These are phyloP conservation scores for Penicillium sp. DNA, from an alignment of 2,329 filamentous ascomycete genomes.

Conservation along the genomic window DNA sequence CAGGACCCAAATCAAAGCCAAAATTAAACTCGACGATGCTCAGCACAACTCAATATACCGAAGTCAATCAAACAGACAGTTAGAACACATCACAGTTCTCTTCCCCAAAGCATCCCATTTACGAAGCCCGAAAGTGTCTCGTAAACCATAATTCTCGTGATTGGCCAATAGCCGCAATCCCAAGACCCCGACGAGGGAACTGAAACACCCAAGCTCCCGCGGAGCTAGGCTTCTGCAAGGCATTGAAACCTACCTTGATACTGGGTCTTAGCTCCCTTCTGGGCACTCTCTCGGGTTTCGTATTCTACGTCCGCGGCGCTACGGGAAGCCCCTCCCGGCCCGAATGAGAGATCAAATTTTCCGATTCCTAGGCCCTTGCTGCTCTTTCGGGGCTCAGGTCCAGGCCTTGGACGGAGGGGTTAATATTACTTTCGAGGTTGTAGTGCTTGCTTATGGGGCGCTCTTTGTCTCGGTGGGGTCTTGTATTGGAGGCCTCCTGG, in stretches of 20 bases:
- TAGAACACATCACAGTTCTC: slow-evolving; percentile 1
- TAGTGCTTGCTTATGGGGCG: background rate
- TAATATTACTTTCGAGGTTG: background rate
- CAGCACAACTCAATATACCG: background rate
- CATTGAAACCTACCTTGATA: slow-evolving; percentile 26
- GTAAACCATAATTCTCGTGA: background rate
- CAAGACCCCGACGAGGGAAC: slow-evolving; percentile 4
- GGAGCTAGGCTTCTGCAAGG: slow-evolving; percentile 22
- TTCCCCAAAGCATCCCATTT: background rate
- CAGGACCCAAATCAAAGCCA: background rate
- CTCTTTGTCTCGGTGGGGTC: background rate
- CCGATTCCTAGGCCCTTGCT: slow-evolving; percentile 13
- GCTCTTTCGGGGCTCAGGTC: background rate
- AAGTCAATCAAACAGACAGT: background rate
- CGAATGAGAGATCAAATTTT: slow-evolving; percentile 11
- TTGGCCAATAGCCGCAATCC: slow-evolving; percentile 8
- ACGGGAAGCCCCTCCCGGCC: slow-evolving; percentile 7
- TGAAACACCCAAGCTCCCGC: slow-evolving; percentile 11
- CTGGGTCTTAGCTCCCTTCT: slow-evolving; percentile 10
- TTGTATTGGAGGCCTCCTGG: slow-evolving; percentile 2
- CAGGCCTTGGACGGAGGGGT: background rate
- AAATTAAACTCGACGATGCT: background rate
- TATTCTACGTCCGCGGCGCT: slow-evolving; percentile 15
- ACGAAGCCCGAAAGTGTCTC: background rate
- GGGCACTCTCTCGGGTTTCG: slow-evolving; percentile 8